These are phyloP conservation scores for Lentinula raphanica DNA, from an alignment of 768 basidiomycete genomes.

Conservation along the genomic window DNA sequence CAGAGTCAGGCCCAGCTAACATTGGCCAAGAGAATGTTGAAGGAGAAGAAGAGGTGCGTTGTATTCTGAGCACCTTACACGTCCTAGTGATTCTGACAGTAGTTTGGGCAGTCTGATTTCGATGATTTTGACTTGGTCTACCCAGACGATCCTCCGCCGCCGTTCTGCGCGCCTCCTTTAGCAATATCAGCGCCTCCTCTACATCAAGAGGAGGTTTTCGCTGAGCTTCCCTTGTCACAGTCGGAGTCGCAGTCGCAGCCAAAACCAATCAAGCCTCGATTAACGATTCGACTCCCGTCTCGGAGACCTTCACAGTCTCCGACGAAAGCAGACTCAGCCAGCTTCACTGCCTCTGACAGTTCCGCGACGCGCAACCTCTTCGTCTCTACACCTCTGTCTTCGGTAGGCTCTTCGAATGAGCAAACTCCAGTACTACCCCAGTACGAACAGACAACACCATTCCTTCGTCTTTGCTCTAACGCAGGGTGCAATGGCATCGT, in stretches of 20 bases:
- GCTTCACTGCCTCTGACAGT: neutral
- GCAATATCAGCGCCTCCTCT: neutral
- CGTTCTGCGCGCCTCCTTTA: too few species aligned
- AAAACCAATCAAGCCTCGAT: neutral
- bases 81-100: neutral
- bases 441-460: neutral
- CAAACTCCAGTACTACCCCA: neutral
- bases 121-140: slow-evolving; percentile 1
- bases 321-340: neutral
- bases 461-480: neutral
- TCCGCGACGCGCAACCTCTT: neutral
- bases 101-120: neutral
- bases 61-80: too few species aligned
- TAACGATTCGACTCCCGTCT: neutral
- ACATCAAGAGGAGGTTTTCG: neutral
- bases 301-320: neutral
- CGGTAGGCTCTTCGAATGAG: neutral
- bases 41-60: neutral
- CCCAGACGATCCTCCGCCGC: neutral
- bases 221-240: neutral
- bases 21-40: neutral
- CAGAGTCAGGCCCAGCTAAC: neutral
- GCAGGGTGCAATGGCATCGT: neutral
- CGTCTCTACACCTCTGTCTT: neutral
- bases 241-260: too few species aligned